Conservation (phyloP, 441 rosid species). For the Adansonia rubrostipa region DNA sequence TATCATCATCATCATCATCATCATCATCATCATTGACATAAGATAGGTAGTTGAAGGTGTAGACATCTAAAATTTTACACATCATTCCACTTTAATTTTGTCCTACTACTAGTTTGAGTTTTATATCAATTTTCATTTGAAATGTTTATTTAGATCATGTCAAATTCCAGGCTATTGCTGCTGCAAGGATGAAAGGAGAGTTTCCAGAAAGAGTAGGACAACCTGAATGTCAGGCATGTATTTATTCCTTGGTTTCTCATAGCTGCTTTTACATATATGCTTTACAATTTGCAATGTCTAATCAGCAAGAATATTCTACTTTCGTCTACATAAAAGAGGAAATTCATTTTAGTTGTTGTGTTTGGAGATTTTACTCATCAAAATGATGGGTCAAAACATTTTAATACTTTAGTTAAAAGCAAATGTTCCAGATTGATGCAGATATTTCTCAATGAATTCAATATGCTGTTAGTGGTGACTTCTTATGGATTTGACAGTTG, state of each 20-base stretch:
- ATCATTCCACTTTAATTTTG: background rate
- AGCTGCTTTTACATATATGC: background rate
- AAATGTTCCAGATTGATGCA: background rate
- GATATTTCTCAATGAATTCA: background rate
- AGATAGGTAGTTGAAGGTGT: conserved; percentile 11
- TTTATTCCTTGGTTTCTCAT: conserved; percentile 17
- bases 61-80: background rate
- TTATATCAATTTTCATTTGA: conserved; percentile 18
- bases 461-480: background rate
- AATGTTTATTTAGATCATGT: conserved; percentile 32
- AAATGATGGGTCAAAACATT: background rate
- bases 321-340: background rate
- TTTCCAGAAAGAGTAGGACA: conserved; percentile 96
- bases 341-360: background rate
- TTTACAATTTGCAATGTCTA: background rate
- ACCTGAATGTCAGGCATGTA: conserved; percentile 95
- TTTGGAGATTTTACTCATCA: background rate
- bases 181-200: conserved; percentile 93
- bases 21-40: background rate
- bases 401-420: background rate
- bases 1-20: background rate
- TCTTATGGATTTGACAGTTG: background rate
- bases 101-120: background rate
- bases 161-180: conserved; percentile 77
- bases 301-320: background rate